phyloP scores from a whole-genome alignment of 179 eudicot species.

The Nepenthes alata region DNA sequence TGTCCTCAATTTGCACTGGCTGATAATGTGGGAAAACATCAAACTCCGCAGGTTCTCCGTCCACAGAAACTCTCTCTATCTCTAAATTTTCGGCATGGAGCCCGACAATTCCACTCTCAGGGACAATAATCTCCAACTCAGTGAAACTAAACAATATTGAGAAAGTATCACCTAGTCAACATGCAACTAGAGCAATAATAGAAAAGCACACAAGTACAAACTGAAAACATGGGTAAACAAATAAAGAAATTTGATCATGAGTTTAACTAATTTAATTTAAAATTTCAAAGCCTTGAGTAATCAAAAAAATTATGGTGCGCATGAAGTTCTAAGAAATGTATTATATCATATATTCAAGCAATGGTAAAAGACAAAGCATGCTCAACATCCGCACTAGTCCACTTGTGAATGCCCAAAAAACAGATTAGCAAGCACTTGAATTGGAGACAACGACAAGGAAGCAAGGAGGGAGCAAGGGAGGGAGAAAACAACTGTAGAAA shows the following conservation, averaged over 20 bases:
- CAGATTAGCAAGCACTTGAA: no score
- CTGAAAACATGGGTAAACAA: background rate
- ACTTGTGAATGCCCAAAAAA: no score
- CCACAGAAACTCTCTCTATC: slow-evolving; percentile 76
- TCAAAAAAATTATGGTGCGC: no score
- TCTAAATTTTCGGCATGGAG: slow-evolving; percentile 91
- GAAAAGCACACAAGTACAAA: background rate
- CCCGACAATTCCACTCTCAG: slow-evolving; percentile 72
- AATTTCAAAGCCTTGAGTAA: no score
- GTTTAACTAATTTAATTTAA: no score
- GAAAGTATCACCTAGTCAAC: slow-evolving; percentile 2
- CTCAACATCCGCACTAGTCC: no score
- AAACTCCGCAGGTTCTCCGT: slow-evolving; percentile 76
- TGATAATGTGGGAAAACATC: slow-evolving; percentile 83
- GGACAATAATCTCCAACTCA: slow-evolving; percentile 68
- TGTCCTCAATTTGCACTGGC: slow-evolving; percentile 61
- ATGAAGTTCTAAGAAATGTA: no score
- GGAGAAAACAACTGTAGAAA: background rate
- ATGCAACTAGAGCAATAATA: background rate
- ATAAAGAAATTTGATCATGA: no score
- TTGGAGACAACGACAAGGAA: no score
- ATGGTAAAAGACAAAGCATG: background rate
- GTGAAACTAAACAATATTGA: slow-evolving; percentile 47
- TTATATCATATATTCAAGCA: no score
- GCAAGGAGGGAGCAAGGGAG: no score